Evolutionary conservation across 2,329 filamentous ascomycete species (phyloP).

Genomic region (Fonsecaea pugnacius): DNA sequence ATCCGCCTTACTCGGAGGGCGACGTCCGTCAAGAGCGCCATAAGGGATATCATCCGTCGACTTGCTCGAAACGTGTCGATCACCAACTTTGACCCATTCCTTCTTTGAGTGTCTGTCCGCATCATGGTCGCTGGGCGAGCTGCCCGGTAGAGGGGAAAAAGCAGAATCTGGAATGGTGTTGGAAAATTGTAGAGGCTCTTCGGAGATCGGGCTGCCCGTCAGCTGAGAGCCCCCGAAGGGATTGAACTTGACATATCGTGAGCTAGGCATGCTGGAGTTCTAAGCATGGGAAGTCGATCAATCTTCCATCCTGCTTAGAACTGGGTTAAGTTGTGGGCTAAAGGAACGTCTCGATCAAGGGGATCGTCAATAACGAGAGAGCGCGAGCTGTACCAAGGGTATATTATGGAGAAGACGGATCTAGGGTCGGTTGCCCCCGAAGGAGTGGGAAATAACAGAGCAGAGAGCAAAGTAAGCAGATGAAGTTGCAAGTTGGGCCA

Average conservation of each 20-base stretch:
- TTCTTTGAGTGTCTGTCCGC: slow-evolving; percentile 2
- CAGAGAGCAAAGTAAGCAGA: background rate
- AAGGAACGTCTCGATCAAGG: background rate
- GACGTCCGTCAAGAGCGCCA: slow-evolving; percentile 15
- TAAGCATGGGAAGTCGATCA: background rate
- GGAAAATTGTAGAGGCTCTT: slow-evolving; percentile 23
- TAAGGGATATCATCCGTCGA: slow-evolving; percentile 4
- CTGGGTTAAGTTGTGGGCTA: background rate
- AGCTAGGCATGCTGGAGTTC: slow-evolving; percentile 6
- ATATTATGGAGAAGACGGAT: background rate
- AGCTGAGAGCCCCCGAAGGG: slow-evolving; percentile 12
- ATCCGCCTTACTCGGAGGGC: slow-evolving; percentile 16
- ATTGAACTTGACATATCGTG: slow-evolving; percentile 22
- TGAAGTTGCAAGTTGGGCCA: background rate
- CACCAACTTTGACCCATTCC: background rate
- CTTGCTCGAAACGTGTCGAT: background rate
- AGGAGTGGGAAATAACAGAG: background rate
- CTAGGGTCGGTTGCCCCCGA: background rate
- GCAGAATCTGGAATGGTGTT: slow-evolving; percentile 14
- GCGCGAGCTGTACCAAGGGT: background rate
- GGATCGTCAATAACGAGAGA: background rate
- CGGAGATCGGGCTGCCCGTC: slow-evolving; percentile 7
- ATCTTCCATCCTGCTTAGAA: background rate
- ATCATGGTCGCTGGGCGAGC: slow-evolving; percentile 9
- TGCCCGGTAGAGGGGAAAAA: background rate